Conservation (phyloP, 139 green algal genomes). For the Edaphochlamys debaryana region DNA sequence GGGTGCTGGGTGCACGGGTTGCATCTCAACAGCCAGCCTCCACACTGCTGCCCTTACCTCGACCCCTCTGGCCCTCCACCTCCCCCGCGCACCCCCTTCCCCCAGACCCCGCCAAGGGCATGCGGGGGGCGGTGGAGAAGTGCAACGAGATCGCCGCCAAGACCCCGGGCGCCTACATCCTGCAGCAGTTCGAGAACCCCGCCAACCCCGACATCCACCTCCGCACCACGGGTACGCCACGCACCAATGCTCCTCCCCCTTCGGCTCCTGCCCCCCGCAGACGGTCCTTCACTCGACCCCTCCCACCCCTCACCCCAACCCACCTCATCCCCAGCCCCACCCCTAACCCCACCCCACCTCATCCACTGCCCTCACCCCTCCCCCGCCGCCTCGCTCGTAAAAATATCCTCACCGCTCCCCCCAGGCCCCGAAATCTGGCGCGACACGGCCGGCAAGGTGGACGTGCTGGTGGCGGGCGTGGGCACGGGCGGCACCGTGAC, state of each 20-base stretch:
- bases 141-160: slow-evolving; percentile 83
- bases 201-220: slow-evolving; percentile 87
- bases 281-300: background rate
- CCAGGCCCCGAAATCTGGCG: slow-evolving; percentile 78
- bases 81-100: no score
- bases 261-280: background rate
- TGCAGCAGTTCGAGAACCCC: slow-evolving; percentile 96
- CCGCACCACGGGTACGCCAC: slow-evolving; percentile 75
- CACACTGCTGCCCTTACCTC: no score
- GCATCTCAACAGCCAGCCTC: no score
- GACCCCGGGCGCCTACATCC: slow-evolving; percentile 78
- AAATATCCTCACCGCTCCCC: no score
- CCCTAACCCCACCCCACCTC: no score
- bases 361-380: no score
- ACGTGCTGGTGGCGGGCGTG: slow-evolving; percentile 91
- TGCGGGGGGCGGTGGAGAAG: slow-evolving; percentile 90
- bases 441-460: slow-evolving; percentile 70
- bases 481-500: slow-evolving; percentile 94
- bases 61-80: background rate
- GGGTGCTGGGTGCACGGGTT: no score
- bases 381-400: no score
- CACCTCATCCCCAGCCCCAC: no score
- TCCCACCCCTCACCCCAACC: no score
- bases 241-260: background rate
- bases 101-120: slow-evolving; percentile 88